Base-by-base conservation (phyloP, 1,284 basidiomycete genomes). In the Cryptococcus sp. region DNA sequence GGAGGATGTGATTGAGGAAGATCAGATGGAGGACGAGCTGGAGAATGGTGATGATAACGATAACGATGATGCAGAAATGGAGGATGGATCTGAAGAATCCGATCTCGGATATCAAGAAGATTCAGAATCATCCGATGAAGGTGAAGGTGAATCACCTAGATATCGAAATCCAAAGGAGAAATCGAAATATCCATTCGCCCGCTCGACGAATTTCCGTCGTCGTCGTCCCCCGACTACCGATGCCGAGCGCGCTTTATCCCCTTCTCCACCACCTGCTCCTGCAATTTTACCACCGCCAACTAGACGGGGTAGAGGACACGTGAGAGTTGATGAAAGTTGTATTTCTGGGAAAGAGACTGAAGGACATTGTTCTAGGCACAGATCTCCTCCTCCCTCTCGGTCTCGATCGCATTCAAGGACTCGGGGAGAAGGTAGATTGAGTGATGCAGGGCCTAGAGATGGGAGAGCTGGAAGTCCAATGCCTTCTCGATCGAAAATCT, bases 401-500 rank as follows among this genome's bases (percentile, higher is more conserved):
- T 58, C 61, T 2, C 45, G 58, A 9, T 60, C 51, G 3, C 40
- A 36, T 23, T 46, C 48, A 36, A 50, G 23, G 31, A 46, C 47
- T 46, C 47, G 37, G 16, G 53, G 52, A 7, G 28, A 28, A 28
- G 28, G 28, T 4, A 50, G 60, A 5, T 36, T 60, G 21, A 60
- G 60, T 0, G 59, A 66, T 40, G 68, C 70, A 2, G 70, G 70
- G 3, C 70, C 68, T 0, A 54, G 70, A 2, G 50, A 62, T 4
- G 65, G 65, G 1, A 54, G 70, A 9, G 67, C 64, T 2, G 70
- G 70, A 7, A 64, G 61, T 36, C 70, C 70, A 5, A 63, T 65
- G 50, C 70, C 70, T 0, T 37, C 44, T 19, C 28, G 28, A 28
- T 11, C 41, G 76, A 7, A 75, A 79, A 62, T 84, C 13, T 45